Evolutionary conservation across 163 green algal species (phyloP).

Genomic region (Chlorella variabilis): DNA sequence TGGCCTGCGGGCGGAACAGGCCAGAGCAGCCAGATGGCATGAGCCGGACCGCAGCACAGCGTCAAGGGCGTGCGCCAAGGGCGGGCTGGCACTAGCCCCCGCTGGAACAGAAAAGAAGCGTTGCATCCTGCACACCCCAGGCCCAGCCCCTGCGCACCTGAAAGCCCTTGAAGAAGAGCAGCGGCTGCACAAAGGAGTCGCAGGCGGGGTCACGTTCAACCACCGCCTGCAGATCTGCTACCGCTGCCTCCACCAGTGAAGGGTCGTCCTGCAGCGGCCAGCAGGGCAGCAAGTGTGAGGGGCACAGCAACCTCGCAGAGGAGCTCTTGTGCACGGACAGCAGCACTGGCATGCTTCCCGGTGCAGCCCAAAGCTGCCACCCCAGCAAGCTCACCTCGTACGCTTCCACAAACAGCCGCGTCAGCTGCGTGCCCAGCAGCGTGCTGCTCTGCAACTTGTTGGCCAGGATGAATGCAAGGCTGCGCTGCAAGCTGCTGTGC

Average conservation of each 20-base stretch:
- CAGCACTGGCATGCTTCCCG: too few relatives aligned
- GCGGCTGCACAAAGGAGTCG: slow-evolving; percentile 81
- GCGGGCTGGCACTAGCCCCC: too few relatives aligned
- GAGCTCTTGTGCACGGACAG: too few relatives aligned
- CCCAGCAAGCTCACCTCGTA: slow-evolving; percentile 64
- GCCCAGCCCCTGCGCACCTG: neutral
- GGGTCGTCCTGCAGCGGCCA: slow-evolving; percentile 52
- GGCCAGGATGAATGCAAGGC: slow-evolving; percentile 84
- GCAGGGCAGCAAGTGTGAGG: neutral
- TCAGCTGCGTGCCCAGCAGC: slow-evolving; percentile 86
- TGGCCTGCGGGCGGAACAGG: slow-evolving; percentile 60
- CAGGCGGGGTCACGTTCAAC: slow-evolving; percentile 96
- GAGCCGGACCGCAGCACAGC: too few relatives aligned
- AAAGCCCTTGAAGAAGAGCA: slow-evolving; percentile 72
- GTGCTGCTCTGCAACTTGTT: slow-evolving; percentile 91
- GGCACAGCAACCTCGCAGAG: too few relatives aligned
- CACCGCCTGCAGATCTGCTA: slow-evolving; percentile 86
- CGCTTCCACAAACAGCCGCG: slow-evolving; percentile 78
- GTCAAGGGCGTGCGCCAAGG: too few relatives aligned
- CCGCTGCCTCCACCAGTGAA: slow-evolving; percentile 62
- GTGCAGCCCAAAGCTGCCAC: too few relatives aligned
- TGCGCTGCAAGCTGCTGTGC: slow-evolving; percentile 75
- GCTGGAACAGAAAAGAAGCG: too few relatives aligned
- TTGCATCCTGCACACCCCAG: too few relatives aligned
- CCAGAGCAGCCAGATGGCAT: too few relatives aligned